Evolutionary conservation across 345 rosid genomes (phyloP).

Genomic region (Firmiana major): DNA sequence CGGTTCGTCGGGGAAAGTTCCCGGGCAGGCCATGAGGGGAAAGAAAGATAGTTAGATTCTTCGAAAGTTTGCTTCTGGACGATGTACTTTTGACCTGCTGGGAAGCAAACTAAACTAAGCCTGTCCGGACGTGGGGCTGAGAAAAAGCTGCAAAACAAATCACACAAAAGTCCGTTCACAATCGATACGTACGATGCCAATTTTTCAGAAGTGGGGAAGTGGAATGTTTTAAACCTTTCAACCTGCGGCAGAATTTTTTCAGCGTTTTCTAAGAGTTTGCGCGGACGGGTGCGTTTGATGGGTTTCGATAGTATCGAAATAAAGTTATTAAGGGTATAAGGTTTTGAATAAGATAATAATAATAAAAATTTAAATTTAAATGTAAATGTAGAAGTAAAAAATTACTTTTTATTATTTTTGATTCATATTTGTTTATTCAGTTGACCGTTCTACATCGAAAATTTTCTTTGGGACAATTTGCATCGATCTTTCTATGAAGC

Average conservation of each 20-base stretch:
- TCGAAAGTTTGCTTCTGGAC: neutral
- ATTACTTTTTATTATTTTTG: too few species aligned
- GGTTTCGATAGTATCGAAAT: too few species aligned
- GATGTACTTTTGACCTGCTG: neutral
- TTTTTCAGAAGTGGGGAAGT: neutral
- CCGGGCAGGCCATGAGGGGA: conserved; percentile 15
- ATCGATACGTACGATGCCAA: neutral
- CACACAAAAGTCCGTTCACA: neutral
- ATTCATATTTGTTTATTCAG: too few species aligned
- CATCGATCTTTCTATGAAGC: too few species aligned
- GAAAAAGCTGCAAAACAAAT: neutral
- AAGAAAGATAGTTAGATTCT: neutral
- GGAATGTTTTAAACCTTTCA: neutral
- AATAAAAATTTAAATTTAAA: too few species aligned
- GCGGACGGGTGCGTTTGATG: too few species aligned
- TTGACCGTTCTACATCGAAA: too few species aligned
- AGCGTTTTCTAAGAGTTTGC: too few species aligned
- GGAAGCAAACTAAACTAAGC: neutral
- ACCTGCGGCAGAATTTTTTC: neutral
- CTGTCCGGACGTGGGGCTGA: neutral
- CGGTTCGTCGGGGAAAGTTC: conserved; percentile 29
- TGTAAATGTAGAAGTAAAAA: too few species aligned
- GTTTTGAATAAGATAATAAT: too few species aligned
- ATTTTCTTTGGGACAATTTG: too few species aligned
- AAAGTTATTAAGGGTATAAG: too few species aligned